Evolutionary conservation across 345 rosid genomes (phyloP).

Genomic region (Populus pruinosa): DNA sequence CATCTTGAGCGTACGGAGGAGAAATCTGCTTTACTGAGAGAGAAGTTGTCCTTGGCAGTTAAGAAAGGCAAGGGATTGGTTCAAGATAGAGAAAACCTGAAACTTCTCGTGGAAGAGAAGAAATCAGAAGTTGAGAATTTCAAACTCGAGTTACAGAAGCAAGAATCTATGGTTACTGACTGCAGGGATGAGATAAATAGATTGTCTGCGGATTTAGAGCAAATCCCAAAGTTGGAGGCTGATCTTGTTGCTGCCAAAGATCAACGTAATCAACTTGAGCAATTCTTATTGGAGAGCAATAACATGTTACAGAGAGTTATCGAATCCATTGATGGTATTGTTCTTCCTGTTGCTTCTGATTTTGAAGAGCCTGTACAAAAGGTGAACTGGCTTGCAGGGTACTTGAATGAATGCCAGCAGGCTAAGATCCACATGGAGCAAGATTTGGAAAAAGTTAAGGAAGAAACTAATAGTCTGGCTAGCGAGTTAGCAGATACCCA

Average conservation of each 20-base stretch:
- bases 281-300: conserved; percentile 54
- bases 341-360: conserved; percentile 44
- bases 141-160: conserved; percentile 53
- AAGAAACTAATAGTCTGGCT: conserved; percentile 42
- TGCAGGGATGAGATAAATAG: conserved; percentile 49
- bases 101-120: conserved; percentile 61
- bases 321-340: conserved; percentile 45
- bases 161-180: conserved; percentile 45
- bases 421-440: conserved; percentile 45
- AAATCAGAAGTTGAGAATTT: conserved; percentile 59
- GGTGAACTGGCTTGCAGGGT: conserved; percentile 55
- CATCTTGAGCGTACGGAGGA: conserved; percentile 78
- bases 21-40: conserved; percentile 67
- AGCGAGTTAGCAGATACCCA: conserved; percentile 50
- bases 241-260: conserved; percentile 49
- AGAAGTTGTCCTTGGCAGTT: conserved; percentile 84
- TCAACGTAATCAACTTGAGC: conserved; percentile 57
- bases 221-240: conserved; percentile 55
- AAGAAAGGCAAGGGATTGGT: conserved; percentile 92
- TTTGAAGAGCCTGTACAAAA: conserved; percentile 57
- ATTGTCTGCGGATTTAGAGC: conserved; percentile 51
- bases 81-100: conserved; percentile 76
- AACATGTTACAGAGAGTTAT: conserved; percentile 47
- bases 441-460: conserved; percentile 47
- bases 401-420: conserved; percentile 51